Percentiles rank a stretch among this genome's conserved stretches.
Evolutionary conservation across 1,284 basidiomycete species (phyloP).

Genomic region (Trichosporon inkin): DNA sequence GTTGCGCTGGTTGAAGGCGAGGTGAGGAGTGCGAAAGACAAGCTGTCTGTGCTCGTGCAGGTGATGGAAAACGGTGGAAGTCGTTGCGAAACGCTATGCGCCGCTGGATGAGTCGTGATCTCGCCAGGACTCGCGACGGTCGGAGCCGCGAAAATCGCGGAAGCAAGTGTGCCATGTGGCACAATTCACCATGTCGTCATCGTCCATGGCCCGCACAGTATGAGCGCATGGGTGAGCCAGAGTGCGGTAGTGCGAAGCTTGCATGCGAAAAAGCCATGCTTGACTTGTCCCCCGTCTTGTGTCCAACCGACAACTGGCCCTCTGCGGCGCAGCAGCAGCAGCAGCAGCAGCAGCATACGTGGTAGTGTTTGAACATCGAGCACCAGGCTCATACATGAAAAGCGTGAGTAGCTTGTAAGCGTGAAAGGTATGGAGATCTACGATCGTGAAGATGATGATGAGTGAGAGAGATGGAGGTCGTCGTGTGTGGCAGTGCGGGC

Average conservation of each 20-base stretch:
- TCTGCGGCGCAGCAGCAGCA: too few species aligned
- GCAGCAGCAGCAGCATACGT: too few species aligned
- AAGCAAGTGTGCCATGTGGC: constrained; percentile 3
- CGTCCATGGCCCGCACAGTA: not conserved
- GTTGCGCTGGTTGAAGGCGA: not conserved
- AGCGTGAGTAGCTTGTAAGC: constrained; percentile 1
- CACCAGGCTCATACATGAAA: constrained; percentile 7
- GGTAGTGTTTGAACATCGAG: not conserved
- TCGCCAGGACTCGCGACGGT: constrained; percentile 2
- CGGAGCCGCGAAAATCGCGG: constrained; percentile 8
- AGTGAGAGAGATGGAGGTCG: not conserved
- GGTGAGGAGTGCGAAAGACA: not conserved
- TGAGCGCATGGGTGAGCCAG: not conserved
- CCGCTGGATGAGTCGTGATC: not conserved
- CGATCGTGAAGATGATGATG: not conserved
- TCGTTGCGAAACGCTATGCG: not conserved
- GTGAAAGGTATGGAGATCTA: constrained; percentile 1
- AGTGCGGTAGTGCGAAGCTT: not conserved
- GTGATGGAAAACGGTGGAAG: constrained; percentile 4
- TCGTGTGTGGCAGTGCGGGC: not conserved
- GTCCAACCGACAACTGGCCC: too few species aligned
- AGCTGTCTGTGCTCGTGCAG: not conserved
- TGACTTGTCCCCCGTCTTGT: too few species aligned
- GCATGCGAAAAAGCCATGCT: not conserved
- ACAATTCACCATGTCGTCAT: constrained; percentile 1